Base-by-base conservation (phyloP, 179 eudicot genomes). In the Spergularia azorica region DNA sequence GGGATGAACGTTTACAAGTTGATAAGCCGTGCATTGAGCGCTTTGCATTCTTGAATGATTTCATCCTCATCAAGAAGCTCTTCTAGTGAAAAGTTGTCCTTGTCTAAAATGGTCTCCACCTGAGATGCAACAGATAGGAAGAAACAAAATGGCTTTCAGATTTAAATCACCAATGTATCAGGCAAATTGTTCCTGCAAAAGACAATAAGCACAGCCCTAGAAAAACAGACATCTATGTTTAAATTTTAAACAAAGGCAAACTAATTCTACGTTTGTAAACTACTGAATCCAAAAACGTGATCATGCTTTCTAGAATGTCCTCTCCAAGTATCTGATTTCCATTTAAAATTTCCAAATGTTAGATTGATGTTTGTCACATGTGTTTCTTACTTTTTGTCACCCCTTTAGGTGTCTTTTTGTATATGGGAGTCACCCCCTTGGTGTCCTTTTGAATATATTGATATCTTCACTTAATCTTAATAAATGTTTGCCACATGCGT, bases 31-130 rank as follows among this genome's bases (percentile, higher is more conserved):
- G 89, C 83, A 85, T 93, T 93, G 60, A 91, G 90, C 75, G 97
- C 90, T 84, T 93, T 93, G 92, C 97, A 93, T 85, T 93, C 97
- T 80, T 93, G 97, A 43, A 93, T 93, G 71, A 93, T 89, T 82
- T 93, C 97, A 83, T 91, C 97, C 79, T 93, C 97, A 50, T 93
- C 97, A 76, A 94, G 87, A 70, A 94, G 92, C 84, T 94, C 98
- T 81, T 92, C 98, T 80, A 94, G 79, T n/a, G 95, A 88, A 79
- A 86, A 90, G 71, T 88, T 88, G 62, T 90, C 98, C 87, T 90
- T 94, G 80, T 92, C 97, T 86, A 94, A 62, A 74, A 94, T 88
- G 50, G 98, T 84, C 86, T 92, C 98, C 89, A 94, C 96, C 98
- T 94, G 88, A 17, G 77, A 82, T 65, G 71, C 36, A 75, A 73